Base-by-base conservation (phyloP, 176 grass and related monocot species). In the Elaeis guineensis region DNA sequence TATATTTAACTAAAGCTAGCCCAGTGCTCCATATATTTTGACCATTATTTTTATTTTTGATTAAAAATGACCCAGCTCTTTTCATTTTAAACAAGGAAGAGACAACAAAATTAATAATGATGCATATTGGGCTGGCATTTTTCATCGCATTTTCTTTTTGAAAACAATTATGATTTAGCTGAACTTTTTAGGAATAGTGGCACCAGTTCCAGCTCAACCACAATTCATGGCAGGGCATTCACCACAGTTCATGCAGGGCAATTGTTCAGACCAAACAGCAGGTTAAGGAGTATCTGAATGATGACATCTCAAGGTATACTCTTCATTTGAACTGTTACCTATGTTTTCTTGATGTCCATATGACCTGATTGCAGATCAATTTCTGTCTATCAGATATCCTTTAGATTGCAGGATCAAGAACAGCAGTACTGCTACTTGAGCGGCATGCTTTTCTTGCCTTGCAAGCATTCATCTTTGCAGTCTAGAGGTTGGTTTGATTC, bases 331-430 rank as follows among this genome's bases (percentile, higher is more conserved):
- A 21, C 21, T 54, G 25, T 53, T 11, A 54, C 29, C 29, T 55
- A 16, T 24, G 44, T 48, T 16, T 16, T 21, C 39, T 53, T n/a
- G 25, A 54, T 56, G n/a, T 59, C 72, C 17, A 5, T 6, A 26
- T 23, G 55, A 32, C 19, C 21, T 71, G 19, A 71, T 72, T 21
- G 66, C 44, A 70, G 39, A 60, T 55, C 32, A 48, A 19, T 5
- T 17, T 17, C 26, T 28, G 19, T 49, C 39, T 64, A 50, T 28
- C 30, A 86, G 78, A 79, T 71, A 78, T 67, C 75, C 70, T 82
- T 22, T 71, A 78, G 75, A 67, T 58, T 86, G 62, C 79, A 86
- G 84, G 84, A 86, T 74, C 68, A 82, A 86, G 79, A 82, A 78
- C 71, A 78, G 78, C 62, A 78, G 3, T 30, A 74, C 70, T 78